Evolutionary conservation across 148 eudicot genomes (phyloP), one percentile per base, ranked within the genome.

Genomic region (Beta vulgaris): DNA sequence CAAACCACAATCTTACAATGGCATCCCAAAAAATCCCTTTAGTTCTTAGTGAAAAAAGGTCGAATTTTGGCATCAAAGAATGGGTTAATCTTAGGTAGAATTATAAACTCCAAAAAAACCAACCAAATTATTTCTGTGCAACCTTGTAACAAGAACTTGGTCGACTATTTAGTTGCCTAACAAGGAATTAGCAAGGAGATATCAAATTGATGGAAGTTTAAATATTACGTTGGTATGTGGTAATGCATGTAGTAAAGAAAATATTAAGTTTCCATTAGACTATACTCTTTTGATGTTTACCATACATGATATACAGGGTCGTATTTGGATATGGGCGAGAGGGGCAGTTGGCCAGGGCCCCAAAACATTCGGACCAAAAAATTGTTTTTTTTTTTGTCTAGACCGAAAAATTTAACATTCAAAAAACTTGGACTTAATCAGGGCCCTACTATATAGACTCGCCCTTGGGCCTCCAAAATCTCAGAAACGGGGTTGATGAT

Each of bases 21-120:
- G 28, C 18, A 9, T 48, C 14, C 44, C 74, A 37, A 13, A 14
- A 12, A 23, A 0, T 72, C 58, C n/a, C 0, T 77, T 8, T 26
- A 26, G 13, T 63, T 32, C 32, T 43, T 69, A 16, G 6, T 3
- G 0, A 2, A 25, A 4, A 28, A 61, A 4, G 46, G 80, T 6
- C 80, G 80, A 0, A 36, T 77, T 9, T 8, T 77, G 9, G 80
- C 69, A 3, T 77, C 80, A 6, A 60, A 51, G 13, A 77, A 77
- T 7, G 74, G 80, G 0, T 21, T 77, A 6, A 1, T 77, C 4
- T 14, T 77, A n/a, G 59, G 80, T 46, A 64, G 34, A 9, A 69
- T 59, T 0, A 18, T 48, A 12, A 25, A 54, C 6, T 6, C 31
- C 3, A 0, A 7, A 1, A n/a, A 14, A 16, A 0, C 59, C 68